Base-by-base conservation (phyloP, 495 filamentous ascomycete species). In the Penicillium riverlandense region DNA sequence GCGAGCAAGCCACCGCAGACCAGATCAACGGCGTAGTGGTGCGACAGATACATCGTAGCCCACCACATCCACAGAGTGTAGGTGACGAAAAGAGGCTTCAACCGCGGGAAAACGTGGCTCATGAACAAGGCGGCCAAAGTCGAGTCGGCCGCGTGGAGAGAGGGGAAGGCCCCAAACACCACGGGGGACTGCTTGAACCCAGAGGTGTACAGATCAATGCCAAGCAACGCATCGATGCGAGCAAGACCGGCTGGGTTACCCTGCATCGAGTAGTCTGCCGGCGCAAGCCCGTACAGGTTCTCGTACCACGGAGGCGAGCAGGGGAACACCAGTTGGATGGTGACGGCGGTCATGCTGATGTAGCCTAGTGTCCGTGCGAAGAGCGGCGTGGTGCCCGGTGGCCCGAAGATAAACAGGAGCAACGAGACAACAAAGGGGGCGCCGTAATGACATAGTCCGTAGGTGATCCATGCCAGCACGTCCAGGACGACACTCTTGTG, bases 241-340 rank as follows among this genome's bases (percentile, higher is more conserved):
- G 83, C 85, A 56, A 96, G 72, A 35, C 91, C 90, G 16, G 90
- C 90, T 0, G 91, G 86, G 45, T 86, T 86, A 28, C 90, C 90
- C 38, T 76, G 69, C 72, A 96, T 91, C 7, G 82, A 83, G 71
- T 96, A 96, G 52, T 95, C 88, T 28, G 90, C 91, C 2, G 91
- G 90, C 31, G 84, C 82, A 38, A 96, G 73, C 6, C 90, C 90
- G 56, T 95, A 87, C 22, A 83, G 69, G 57, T 90, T 89, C 72
- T 96, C 90, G 58, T 96, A 96, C 90, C 86, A 96, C 15, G 90
- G 90, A 32, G 90, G 86, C 10, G 90, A 91, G 70, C 91, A 96
- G 2, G 90, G 90, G 67, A 96, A 91, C 35, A 85, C 59, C 47
- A 95, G 67, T 70, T 96, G 91, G 52, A 94, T 88, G 11, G 77